phyloP scores from a whole-genome alignment of 805 yeast species.

The Ogataea ramenticola region DNA sequence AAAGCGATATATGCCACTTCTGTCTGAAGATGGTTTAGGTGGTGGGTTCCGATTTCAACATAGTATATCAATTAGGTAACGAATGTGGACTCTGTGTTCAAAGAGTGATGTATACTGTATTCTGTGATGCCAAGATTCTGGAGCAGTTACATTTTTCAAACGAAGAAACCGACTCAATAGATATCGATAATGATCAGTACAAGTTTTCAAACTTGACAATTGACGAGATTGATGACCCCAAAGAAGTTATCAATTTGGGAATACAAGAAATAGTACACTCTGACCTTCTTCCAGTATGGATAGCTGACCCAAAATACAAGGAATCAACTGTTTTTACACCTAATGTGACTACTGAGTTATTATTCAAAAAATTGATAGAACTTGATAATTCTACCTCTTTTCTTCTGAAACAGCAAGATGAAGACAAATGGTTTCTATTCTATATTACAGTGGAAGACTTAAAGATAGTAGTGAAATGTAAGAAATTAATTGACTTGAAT shows the following conservation, averaged over 20 bases:
- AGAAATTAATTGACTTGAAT: neutral
- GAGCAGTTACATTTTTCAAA: neutral
- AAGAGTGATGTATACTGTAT: neutral
- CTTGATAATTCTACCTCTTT: conserved; percentile 5
- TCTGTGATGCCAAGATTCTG: neutral
- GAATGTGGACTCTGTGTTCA: too few relatives aligned
- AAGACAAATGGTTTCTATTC: neutral
- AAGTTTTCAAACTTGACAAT: too few relatives aligned
- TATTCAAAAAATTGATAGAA: conserved; percentile 8
- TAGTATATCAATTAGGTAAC: too few relatives aligned
- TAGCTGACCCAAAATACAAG: neutral
- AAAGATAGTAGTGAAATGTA: conserved; percentile 10
- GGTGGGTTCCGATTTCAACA: too few relatives aligned
- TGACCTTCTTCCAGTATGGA: neutral
- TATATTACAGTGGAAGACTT: conserved; percentile 8
- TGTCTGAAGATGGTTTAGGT: too few relatives aligned
- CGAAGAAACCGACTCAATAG: neutral
- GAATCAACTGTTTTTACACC: conserved; percentile 4
- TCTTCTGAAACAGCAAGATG: conserved; percentile 7
- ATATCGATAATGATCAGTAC: too few relatives aligned
- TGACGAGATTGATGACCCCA: too few relatives aligned
- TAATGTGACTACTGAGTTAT: conserved; percentile 6
- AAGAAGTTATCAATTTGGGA: neutral
- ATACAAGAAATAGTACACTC: neutral
- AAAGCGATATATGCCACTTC: neutral